phyloP scores from a whole-genome alignment of 495 filamentous ascomycete genomes.

The Annulohypoxylon bovei region DNA sequence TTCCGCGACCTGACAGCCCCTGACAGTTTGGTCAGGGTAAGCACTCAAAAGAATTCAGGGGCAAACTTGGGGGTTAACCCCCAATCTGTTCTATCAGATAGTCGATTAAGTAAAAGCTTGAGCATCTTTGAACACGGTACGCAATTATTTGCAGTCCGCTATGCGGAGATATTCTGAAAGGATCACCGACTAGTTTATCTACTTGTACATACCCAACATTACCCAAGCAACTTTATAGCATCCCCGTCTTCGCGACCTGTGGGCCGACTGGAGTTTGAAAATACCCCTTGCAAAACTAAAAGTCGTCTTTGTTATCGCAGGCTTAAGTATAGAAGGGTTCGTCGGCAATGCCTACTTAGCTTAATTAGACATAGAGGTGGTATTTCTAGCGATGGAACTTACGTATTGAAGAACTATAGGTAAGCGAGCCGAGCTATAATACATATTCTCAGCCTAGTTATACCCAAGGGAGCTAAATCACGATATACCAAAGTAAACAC shows the following conservation, averaged over 20 bases:
- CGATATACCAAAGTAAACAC: neutral
- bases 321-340: neutral
- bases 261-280: neutral
- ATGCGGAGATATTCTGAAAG: neutral
- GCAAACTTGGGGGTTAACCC: neutral
- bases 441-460: neutral
- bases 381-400: neutral
- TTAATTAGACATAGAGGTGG: neutral
- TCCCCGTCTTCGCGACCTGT: neutral
- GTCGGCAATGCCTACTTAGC: neutral
- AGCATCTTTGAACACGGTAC: neutral
- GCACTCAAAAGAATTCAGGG: neutral
- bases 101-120: neutral
- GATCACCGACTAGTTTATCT: neutral
- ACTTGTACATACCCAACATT: neutral
- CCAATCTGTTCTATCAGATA: neutral
- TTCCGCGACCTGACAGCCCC: neutral
- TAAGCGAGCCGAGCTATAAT: neutral
- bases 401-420: neutral
- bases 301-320: neutral
- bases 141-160: neutral
- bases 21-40: neutral
- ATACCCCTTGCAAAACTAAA: neutral
- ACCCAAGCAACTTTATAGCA: neutral
- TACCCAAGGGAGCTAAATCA: neutral